Percentiles rank a stretch among this genome's conserved stretches.
Evolutionary conservation across 2,329 filamentous ascomycete genomes (phyloP).

Genomic region (Alternaria ethzedia): DNA sequence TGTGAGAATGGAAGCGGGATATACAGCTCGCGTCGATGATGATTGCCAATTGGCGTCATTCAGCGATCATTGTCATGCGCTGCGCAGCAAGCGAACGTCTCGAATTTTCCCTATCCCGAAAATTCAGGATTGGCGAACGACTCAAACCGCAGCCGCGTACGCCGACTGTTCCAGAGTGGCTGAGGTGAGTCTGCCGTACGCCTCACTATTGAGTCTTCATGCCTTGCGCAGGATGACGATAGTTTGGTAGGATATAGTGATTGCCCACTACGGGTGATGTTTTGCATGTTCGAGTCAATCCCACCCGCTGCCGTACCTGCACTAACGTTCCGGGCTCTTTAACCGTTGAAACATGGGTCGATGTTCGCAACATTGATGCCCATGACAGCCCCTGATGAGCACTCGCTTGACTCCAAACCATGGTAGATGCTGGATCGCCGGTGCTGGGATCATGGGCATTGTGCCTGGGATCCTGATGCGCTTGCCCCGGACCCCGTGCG

Average conservation of each 20-base stretch:
- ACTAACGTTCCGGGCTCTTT: constrained; percentile 5
- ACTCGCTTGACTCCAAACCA: constrained; percentile 8
- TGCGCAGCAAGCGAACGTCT: not conserved
- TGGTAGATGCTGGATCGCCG: constrained; percentile 19
- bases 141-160: not conserved
- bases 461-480: constrained; percentile 1
- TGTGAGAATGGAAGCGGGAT: not conserved
- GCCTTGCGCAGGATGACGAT: constrained; percentile 3
- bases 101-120: not conserved
- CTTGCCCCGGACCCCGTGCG: constrained; percentile 7
- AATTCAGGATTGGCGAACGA: not conserved
- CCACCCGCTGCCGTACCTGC: constrained; percentile 6
- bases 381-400: constrained; percentile 8
- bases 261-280: constrained; percentile 26
- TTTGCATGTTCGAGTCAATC: constrained; percentile 23
- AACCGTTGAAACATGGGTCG: constrained; percentile 9
- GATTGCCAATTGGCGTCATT: not conserved
- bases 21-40: constrained; percentile 1
- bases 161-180: constrained; percentile 1
- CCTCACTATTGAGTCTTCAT: constrained; percentile 13
- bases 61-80: constrained; percentile 2
- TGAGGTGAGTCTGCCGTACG: constrained; percentile 7
- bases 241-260: constrained; percentile 5
- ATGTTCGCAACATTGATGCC: constrained; percentile 11
- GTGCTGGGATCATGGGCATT: constrained; percentile 6